Base-by-base conservation (phyloP, 805 yeast species). In the Schwanniomyces occidentalis region DNA sequence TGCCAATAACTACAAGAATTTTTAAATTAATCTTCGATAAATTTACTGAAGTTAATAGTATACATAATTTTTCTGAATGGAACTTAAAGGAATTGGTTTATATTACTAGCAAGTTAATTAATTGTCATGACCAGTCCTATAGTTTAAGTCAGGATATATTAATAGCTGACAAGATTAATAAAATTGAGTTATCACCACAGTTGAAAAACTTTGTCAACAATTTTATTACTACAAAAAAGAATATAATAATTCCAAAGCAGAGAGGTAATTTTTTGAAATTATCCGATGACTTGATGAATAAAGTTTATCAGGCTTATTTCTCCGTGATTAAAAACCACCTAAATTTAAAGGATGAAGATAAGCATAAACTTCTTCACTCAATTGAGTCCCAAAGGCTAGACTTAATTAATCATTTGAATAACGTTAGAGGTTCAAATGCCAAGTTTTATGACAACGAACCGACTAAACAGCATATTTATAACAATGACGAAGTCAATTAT, bases 1-100 rank as follows among this genome's bases (percentile, higher is more conserved):
- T 64, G 8, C 70, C 70, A 1, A 35, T 58, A 8, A 56, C 66
- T n/a, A 57, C 63, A 7, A 49, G 56, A 20, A 43, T 52, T n/a
- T 63, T 56, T 37, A 44, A 44, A 16, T 31, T 28, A 8, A 31
- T 62, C 4, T 53, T 55, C 33, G 33, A 32, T n/a, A 34, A 41
- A 24, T 48, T 56, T 14, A 30, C 27, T 4, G n/a, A 24, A 8
- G 27, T n/a, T 5, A 34, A 24, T 8, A 30, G 9, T n/a, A 8
- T 7, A 9, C 16, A 17, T 12, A n/a, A 4, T 9, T 8, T 12
- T 3, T 4, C 25, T 7, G 31, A 23, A 12, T 39, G 42, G 42
- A 25, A 23, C n/a, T 22, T 38, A n/a, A 33, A 36, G 6, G 35
- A 41, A 9, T 30, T 49, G 20, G 32, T 41, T n/a, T 33, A 39